Percentiles rank a stretch among this genome's conserved stretches.
Conservation (phyloP, 2,329 filamentous ascomycete species). For the Pleomassaria siparia region DNA sequence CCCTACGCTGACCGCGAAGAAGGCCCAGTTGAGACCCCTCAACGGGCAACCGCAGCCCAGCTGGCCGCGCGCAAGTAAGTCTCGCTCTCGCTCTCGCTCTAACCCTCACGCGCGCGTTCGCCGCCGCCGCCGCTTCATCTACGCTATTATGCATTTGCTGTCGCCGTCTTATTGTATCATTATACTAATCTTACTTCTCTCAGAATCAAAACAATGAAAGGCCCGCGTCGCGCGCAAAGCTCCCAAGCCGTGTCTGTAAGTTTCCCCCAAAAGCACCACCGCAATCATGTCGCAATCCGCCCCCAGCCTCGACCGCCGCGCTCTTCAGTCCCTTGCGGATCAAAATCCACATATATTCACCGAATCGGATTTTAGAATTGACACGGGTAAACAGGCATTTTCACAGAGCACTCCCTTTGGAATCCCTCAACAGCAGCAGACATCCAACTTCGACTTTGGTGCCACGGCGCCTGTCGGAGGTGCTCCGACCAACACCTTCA, state of each 20-base stretch:
- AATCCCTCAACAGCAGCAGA: not conserved
- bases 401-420: not conserved
- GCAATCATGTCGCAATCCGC: not conserved
- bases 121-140: slow-evolving; percentile 1
- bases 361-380: not conserved
- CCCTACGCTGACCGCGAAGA: slow-evolving; percentile 28
- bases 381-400: not conserved
- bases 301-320: not conserved
- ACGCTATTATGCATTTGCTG: not conserved
- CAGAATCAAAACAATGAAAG: slow-evolving; percentile 4
- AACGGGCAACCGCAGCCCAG: slow-evolving; percentile 57
- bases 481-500: slow-evolving; percentile 8
- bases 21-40: slow-evolving; percentile 48
- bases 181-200: not conserved
- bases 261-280: not conserved
- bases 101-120: slow-evolving; percentile 8
- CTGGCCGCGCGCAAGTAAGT: slow-evolving; percentile 59
- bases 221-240: not conserved
- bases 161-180: not conserved
- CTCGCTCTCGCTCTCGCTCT: slow-evolving; percentile 8
- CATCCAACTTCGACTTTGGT: slow-evolving; percentile 25
- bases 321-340: not conserved
- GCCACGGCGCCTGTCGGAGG: slow-evolving; percentile 18
- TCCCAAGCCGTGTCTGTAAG: not conserved
- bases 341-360: not conserved